phyloP scores from a whole-genome alignment of 768 basidiomycete species.

The Xerocomellus amylosporus region DNA sequence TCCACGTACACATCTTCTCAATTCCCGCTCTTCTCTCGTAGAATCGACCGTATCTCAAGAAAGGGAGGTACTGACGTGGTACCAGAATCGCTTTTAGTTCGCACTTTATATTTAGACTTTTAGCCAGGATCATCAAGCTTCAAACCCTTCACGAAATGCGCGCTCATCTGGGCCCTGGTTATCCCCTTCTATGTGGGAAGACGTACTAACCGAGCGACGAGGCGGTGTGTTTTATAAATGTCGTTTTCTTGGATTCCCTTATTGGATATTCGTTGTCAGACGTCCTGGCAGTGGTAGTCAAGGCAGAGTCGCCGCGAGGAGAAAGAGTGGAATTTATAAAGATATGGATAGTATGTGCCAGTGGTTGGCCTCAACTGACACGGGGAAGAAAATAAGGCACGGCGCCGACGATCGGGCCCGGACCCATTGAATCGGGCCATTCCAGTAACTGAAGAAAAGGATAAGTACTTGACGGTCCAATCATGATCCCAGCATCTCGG shows the following conservation, averaged over 20 bases:
- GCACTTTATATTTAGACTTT: constrained; percentile 29
- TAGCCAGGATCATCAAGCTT: constrained; percentile 20
- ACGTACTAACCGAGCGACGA: constrained; percentile 3
- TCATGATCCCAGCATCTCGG: neutral
- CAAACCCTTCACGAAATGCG: constrained; percentile 8
- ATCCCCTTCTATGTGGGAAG: constrained; percentile 21
- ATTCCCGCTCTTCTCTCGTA: constrained; percentile 9
- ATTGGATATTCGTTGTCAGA: constrained; percentile 6
- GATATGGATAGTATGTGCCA: neutral
- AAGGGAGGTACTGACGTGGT: constrained; percentile 20
- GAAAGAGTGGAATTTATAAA: constrained; percentile 14
- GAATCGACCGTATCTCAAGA: neutral
- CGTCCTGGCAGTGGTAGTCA: constrained; percentile 17
- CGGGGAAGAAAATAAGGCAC: neutral
- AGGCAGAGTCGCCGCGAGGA: constrained; percentile 11
- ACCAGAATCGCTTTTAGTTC: neutral
- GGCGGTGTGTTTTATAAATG: constrained; percentile 29
- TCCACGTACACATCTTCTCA: constrained; percentile 9
- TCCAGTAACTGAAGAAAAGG: neutral
- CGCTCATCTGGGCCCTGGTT: constrained; percentile 8
- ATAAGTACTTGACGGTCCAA: neutral
- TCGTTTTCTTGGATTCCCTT: constrained; percentile 19
- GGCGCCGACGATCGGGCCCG: constrained; percentile 15
- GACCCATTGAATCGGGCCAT: neutral
- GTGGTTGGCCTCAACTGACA: constrained; percentile 4